These are phyloP conservation scores for Wickerhamomyces hampshirensis DNA, from an alignment of 805 yeast species.

Conservation along the genomic window DNA sequence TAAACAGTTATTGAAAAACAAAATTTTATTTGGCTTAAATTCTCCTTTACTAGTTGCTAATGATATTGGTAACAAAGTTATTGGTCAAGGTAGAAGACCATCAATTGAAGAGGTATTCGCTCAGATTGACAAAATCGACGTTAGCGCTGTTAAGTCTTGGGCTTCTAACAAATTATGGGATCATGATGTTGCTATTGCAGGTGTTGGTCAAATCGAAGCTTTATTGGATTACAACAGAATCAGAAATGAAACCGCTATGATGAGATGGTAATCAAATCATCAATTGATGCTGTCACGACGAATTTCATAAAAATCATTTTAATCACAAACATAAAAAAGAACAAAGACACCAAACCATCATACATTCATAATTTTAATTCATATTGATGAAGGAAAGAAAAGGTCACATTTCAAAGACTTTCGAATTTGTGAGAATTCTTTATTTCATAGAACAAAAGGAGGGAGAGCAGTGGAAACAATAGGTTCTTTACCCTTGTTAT, in stretches of 20 bases:
- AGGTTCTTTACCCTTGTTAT: too few species aligned
- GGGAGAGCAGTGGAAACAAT: too few species aligned
- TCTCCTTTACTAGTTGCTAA: conserved; percentile 47
- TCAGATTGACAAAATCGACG: conserved; percentile 58
- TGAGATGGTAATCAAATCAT: conserved; percentile 56
- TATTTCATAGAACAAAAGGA: too few species aligned
- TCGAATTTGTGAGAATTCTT: too few species aligned
- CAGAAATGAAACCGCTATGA: conserved; percentile 86
- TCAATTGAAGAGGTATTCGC: conserved; percentile 56
- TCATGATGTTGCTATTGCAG: conserved; percentile 78
- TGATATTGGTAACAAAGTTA: conserved; percentile 54
- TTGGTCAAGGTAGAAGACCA: conserved; percentile 58
- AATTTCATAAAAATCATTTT: neutral
- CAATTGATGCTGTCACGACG: neutral
- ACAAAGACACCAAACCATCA: neutral
- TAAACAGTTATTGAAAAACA: conserved; percentile 65
- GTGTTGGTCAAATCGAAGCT: conserved; percentile 83
- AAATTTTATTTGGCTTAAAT: conserved; percentile 46
- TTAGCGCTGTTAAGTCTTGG: conserved; percentile 62
- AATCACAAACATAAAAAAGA: neutral
- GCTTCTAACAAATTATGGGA: conserved; percentile 76
- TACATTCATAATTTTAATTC: neutral
- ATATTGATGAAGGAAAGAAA: neutral
- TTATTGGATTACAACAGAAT: conserved; percentile 79
- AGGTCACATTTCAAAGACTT: neutral